Conservation (phyloP, 2,329 filamentous ascomycete genomes). For the Tolypocladium tundrense region DNA sequence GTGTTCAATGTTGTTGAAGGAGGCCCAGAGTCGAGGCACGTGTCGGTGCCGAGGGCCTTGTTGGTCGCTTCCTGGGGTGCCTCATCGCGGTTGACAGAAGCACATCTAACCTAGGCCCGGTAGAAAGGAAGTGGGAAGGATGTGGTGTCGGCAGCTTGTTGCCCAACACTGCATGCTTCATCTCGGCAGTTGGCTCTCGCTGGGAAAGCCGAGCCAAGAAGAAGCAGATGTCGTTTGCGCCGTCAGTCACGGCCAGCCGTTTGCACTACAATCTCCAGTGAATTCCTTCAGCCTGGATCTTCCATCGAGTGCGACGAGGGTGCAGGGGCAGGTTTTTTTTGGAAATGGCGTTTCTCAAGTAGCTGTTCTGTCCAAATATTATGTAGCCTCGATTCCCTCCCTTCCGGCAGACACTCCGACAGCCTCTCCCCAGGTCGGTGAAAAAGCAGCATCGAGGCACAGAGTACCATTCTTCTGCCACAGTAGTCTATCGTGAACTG, state of each 20-base stretch:
- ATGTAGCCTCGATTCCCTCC: background rate
- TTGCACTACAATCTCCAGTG: background rate
- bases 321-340: background rate
- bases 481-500: background rate
- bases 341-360: background rate
- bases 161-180: background rate
- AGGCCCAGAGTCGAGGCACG: background rate
- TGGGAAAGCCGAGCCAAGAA: background rate
- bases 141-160: background rate
- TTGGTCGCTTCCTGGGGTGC: background rate
- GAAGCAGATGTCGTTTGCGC: background rate
- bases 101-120: no score
- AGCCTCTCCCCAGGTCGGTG: background rate
- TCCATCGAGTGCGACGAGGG: background rate
- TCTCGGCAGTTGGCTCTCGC: background rate
- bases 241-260: background rate
- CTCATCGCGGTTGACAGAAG: background rate
- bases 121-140: background rate
- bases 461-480: background rate
- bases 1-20: background rate
- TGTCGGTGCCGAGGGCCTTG: background rate
- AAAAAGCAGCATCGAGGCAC: background rate
- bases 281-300: background rate
- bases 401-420: background rate
- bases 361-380: background rate